Evolutionary conservation across 306 rosid genomes (phyloP), one percentile per base, ranked within the genome.

Genomic region (Lathyrus aphaca): DNA sequence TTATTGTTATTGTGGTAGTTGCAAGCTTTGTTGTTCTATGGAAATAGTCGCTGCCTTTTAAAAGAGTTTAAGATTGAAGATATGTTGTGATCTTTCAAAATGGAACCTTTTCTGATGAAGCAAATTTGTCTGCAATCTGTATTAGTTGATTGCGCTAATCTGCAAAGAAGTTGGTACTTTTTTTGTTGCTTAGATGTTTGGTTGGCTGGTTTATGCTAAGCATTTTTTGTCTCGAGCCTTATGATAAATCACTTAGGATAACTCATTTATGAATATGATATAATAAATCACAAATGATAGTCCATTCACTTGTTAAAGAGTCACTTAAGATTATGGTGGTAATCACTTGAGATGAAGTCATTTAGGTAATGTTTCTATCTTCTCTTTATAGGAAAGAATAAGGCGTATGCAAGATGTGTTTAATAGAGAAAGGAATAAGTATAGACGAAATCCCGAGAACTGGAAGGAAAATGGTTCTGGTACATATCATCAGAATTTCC

Each of bases 391-490:
- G 98, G 97, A 93, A 63, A 95, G 98, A 9, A 90, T 93, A 74
- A 85, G 88, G 80, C 97, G 89, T 5, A 93, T 93, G 98, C 98
- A 90, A 79, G 88, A 74, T 46, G 96, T 90, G 69, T 93, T 93
- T 73, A 93, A 90, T 74, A 85, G 96, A 82, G 98, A 90, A 90
- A 93, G 98, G 85, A 84, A 82, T 79, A 93, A 85, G 77, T 48
- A 82, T 72, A 88, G 64, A 76, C 81, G 82, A 75, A 59, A 72
- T 50, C 84, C 84, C 0, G 96, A 93, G 77, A 88, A 83, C 75
- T 93, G 97, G 98, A 82, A 67, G 80, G 98, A 81, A 79, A 86
- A 64, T 78, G 91, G 69, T 60, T 25, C 79, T 10, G 89, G 86
- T 63, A 81, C 80, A 5, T 68, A 82, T 68, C 88, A 83, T 64